These are phyloP conservation scores for Leptographium radiaticola DNA, from an alignment of 2,329 filamentous ascomycete species.

Conservation along the genomic window DNA sequence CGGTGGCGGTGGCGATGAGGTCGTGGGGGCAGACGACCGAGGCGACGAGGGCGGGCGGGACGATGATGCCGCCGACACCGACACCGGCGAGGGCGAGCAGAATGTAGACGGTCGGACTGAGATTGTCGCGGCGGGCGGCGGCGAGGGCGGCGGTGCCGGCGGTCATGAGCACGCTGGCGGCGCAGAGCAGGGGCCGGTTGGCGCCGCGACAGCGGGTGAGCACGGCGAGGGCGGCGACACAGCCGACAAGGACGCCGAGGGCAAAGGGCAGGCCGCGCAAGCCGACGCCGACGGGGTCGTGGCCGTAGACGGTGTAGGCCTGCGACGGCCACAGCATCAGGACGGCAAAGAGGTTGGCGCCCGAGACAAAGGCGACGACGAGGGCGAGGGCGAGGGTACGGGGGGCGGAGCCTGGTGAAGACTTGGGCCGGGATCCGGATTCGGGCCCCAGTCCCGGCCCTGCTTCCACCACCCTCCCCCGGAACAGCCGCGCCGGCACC, in stretches of 20 bases:
- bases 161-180: conserved; percentile 50
- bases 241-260: conserved; percentile 49
- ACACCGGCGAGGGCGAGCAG: conserved; percentile 48
- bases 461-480: conserved; percentile 17
- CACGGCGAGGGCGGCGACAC: conserved; percentile 42
- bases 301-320: conserved; percentile 51
- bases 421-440: too few relatives aligned
- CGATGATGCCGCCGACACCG: conserved; percentile 54
- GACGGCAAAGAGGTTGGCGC: conserved; percentile 43
- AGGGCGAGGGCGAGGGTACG: conserved; percentile 38
- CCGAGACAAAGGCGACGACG: conserved; percentile 45
- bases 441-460: too few relatives aligned
- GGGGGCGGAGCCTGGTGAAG: conserved; percentile 16
- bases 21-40: conserved; percentile 59
- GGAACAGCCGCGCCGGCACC: conserved; percentile 27
- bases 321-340: conserved; percentile 51
- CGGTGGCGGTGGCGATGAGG: conserved; percentile 55
- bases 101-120: conserved; percentile 35
- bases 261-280: conserved; percentile 52
- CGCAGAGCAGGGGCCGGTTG: conserved; percentile 46
- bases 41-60: conserved; percentile 54
- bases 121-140: conserved; percentile 35
- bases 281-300: conserved; percentile 51
- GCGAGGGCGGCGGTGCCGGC: conserved; percentile 45
- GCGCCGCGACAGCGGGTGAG: conserved; percentile 44